These are phyloP conservation scores for Yamadazyma paraphyllophila DNA, from an alignment of 805 yeast genomes.

Conservation along the genomic window DNA sequence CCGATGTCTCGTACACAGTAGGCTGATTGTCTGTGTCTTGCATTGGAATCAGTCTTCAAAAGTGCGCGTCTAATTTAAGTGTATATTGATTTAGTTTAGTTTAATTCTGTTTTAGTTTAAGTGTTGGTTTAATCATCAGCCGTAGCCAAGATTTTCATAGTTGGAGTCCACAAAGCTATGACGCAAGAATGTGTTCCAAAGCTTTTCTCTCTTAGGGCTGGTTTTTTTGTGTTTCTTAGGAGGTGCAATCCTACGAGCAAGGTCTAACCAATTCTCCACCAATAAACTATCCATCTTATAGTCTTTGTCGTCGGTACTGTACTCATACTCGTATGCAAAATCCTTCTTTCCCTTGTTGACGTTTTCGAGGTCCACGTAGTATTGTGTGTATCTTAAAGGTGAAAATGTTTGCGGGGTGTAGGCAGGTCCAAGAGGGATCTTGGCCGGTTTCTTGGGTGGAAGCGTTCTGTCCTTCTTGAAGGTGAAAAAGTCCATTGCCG, in stretches of 20 bases:
- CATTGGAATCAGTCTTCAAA: constrained; percentile 3
- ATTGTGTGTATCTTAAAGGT: constrained; percentile 72
- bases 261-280: constrained; percentile 60
- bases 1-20: constrained; percentile 49
- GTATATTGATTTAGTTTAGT: not conserved
- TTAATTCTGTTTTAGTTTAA: not conserved
- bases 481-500: constrained; percentile 10
- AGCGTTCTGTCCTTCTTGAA: constrained; percentile 53
- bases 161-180: constrained; percentile 65
- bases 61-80: not conserved
- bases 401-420: constrained; percentile 68
- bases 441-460: constrained; percentile 58
- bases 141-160: constrained; percentile 53
- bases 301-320: constrained; percentile 61
- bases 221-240: constrained; percentile 26
- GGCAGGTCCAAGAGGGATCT: constrained; percentile 68
- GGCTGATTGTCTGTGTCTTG: not conserved
- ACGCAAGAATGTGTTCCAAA: constrained; percentile 58
- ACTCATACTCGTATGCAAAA: constrained; percentile 64
- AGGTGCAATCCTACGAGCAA: constrained; percentile 53
- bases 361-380: constrained; percentile 59
- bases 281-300: constrained; percentile 53
- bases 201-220: constrained; percentile 25
- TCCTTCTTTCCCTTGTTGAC: constrained; percentile 45
- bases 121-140: constrained; percentile 22